Evolutionary conservation across 2,329 filamentous ascomycete genomes (phyloP), one percentile per base, ranked within the genome.

Genomic region (Fusarium beomiforme): DNA sequence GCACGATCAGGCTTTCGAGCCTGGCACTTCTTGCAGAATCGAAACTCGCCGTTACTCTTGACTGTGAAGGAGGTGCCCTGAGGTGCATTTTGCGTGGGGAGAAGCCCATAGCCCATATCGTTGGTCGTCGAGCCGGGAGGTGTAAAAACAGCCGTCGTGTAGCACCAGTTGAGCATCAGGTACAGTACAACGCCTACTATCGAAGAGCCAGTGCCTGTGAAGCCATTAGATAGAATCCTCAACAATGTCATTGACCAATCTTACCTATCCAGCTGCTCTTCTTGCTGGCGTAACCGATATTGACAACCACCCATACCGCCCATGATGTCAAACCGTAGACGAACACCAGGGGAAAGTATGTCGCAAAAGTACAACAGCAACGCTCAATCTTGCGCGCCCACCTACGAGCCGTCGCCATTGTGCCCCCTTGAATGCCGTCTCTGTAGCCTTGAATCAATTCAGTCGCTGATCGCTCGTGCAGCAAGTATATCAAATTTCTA

Each of bases 1-100:
- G 95, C 91, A 67, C 96, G 93, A 83, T 99, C 96, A 43, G 96
- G 96, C 84, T 99, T 99, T 70, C 93, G 90, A 56, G 91, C 91
- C 83, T 97, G 93, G 81, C 96, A 99, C 83, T 99, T 99, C 84
- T 98, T 98, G 87, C 96, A 99, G 84, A 92, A 98, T 59, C 96
- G 90, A 56, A 92, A 83, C 76, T 93, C 92, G 75, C 96, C 96
- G 43, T 93, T 94, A 62, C 93, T 92, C 82, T 96, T 99, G 78
- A 98, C 96, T 3, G 95, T 98, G 77, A 97, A 92, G 39, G 92
- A 92, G 12, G 92, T 92, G 61, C 90, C 87, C 54, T 71, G 80
- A 71, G 75, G 87, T 10, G 88, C 82, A 70, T 91, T 90, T 67
- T 89, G 86, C 24, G 92, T 93, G 2, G 95, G 94, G 46, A 98